Conservation (phyloP, 75 land plant genomes). For the Sequoiadendron giganteum region DNA sequence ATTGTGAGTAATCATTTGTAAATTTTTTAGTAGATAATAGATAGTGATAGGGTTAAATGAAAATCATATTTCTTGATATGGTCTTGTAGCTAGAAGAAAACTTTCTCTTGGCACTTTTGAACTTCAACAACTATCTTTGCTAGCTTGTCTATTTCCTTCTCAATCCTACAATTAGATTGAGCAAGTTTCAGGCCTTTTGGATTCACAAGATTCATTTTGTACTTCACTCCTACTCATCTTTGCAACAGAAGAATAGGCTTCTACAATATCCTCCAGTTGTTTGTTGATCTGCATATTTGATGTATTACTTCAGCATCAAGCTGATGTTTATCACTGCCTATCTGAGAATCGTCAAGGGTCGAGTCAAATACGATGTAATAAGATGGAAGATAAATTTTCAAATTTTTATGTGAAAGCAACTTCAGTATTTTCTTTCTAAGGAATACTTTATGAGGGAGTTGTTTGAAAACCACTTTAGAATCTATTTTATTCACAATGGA, state of each 20-base stretch:
- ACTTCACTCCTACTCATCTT: neutral
- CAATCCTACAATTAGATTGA: neutral
- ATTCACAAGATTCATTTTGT: neutral
- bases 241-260: neutral
- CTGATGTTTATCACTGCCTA: neutral
- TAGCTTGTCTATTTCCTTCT: neutral
- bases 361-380: neutral
- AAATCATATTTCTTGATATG: neutral
- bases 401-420: neutral
- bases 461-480: too few species aligned
- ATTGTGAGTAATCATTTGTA: neutral
- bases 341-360: neutral
- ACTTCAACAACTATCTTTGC: neutral
- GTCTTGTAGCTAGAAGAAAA: neutral
- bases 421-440: neutral
- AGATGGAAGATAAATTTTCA: neutral
- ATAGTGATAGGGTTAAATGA: neutral
- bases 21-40: neutral
- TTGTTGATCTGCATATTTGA: neutral
- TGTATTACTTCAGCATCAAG: neutral
- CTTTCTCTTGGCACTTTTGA: neutral
- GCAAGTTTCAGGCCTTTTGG: neutral
- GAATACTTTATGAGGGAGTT: too few species aligned
- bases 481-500: too few species aligned
- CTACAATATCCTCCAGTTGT: neutral